Evolutionary conservation across 1,139 yeast species (phyloP).

Genomic region (Lodderomyces orthopsilosis): DNA sequence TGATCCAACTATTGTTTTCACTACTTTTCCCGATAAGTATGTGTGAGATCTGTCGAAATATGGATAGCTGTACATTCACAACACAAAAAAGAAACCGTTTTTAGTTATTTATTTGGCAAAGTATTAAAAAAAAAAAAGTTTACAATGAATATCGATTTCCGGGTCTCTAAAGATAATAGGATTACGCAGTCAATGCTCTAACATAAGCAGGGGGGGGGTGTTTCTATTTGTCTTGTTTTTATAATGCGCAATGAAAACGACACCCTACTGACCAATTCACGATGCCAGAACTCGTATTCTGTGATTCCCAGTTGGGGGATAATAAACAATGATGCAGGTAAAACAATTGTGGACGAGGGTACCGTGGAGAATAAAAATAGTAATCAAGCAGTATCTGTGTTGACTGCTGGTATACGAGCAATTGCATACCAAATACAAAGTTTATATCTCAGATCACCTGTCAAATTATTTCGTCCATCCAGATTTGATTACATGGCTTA

Average conservation of each 20-base stretch:
- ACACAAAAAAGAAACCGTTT: too few relatives aligned
- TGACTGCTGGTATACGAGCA: slow-evolving; percentile 85
- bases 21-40: too few relatives aligned
- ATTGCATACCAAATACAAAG: slow-evolving; percentile 75
- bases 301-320: background rate
- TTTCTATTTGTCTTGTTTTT: background rate
- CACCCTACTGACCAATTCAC: background rate
- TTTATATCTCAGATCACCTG: slow-evolving; percentile 76
- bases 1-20: too few relatives aligned
- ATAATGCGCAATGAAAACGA: background rate
- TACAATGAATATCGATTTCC: too few relatives aligned
- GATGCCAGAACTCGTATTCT: background rate
- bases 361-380: slow-evolving; percentile 11
- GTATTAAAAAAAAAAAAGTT: too few relatives aligned
- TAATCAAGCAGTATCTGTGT: slow-evolving; percentile 41
- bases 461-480: slow-evolving; percentile 85
- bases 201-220: background rate
- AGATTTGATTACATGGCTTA: slow-evolving; percentile 80
- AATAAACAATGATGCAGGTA: background rate
- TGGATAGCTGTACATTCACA: too few relatives aligned
- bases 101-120: too few relatives aligned
- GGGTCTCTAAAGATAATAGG: too few relatives aligned
- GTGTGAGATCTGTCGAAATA: too few relatives aligned
- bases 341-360: background rate
- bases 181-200: background rate